These are phyloP conservation scores for Aspergillus ostianus DNA, from an alignment of 495 filamentous ascomycete genomes.

Conservation along the genomic window DNA sequence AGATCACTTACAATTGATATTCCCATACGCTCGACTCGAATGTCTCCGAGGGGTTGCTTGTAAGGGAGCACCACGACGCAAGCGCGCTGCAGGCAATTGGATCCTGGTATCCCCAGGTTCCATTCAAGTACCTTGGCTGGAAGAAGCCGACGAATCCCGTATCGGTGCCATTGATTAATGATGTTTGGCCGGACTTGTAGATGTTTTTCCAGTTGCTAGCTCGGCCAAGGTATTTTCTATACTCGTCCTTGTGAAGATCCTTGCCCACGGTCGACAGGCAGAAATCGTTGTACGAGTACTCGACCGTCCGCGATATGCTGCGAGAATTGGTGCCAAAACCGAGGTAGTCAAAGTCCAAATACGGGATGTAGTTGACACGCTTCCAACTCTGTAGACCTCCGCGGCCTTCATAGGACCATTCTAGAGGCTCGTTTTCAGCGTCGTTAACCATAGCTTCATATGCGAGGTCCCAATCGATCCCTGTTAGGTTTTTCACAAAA, in stretches of 20 bases:
- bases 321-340: constrained; percentile 72
- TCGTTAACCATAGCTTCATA: constrained; percentile 69
- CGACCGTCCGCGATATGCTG: constrained; percentile 69
- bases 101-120: constrained; percentile 60
- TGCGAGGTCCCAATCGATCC: constrained; percentile 66
- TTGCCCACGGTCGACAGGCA: constrained; percentile 56
- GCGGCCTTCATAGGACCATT: constrained; percentile 73
- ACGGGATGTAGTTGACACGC: constrained; percentile 64
- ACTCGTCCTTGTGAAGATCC: constrained; percentile 1
- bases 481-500: constrained; percentile 67
- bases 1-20: constrained; percentile 59
- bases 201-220: constrained; percentile 60
- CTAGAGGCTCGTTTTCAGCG: constrained; percentile 63
- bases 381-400: constrained; percentile 73
- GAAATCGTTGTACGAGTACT: constrained; percentile 73
- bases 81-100: constrained; percentile 50
- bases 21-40: constrained; percentile 72
- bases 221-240: constrained; percentile 1
- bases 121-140: constrained; percentile 59
- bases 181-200: constrained; percentile 57
- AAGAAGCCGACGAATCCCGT: constrained; percentile 65
- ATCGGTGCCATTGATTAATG: constrained; percentile 38
- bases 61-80: constrained; percentile 59
- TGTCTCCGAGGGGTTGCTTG: constrained; percentile 50
- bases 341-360: constrained; percentile 65